Evolutionary conservation across 2,329 filamentous ascomycete species (phyloP), one percentile per base, ranked within the genome.

Genomic region (Trichophyton equinum): DNA sequence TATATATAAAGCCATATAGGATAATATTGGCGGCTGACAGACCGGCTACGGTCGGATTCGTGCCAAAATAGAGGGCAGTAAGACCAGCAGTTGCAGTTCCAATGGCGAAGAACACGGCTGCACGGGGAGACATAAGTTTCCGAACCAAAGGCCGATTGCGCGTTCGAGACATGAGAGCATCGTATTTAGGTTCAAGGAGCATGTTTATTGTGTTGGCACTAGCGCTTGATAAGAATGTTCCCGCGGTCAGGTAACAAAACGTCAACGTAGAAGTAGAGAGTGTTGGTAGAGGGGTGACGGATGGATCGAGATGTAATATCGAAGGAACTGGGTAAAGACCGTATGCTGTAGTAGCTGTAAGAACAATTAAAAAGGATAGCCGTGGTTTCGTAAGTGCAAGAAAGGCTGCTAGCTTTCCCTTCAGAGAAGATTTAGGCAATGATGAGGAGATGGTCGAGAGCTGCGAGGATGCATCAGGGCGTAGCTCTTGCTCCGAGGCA

Each of bases 181-280:
- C 94, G 70, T 91, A 91, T 62, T 85, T 81, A 8, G 86, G 88
- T 75, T 99, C 94, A 75, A 96, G 91, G 62, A 96, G 84, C 94
- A 99, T 99, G 75, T 99, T 99, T 66, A 97, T 80, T 1, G 94
- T 84, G 72, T 99, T 99, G 49, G 94, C 94, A 62, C 88, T 89
- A 49, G 91, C 90, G n/a, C 85, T 88, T 72, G 89, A 94, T 20
- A 96, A 81, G 3, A 91, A 85, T 0, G 94, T 97, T 62, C 94
- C 92, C 3, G 84, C 84, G 0, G 92, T 96, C 58, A 99, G 84
- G 78, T 96, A 97, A 58, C 95, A 80, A 18, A 97, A 85, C 7
- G 94, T 99, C 60, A 97, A 79, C 1, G 94, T 90, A 63, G 89
- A 95, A 20, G 76, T 77, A 2, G 76, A 78, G 59, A 97, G 81